Percentiles rank a stretch among this genome's conserved stretches.
phyloP scores from a whole-genome alignment of 208 protist species.

The Trypanosomatidae sp. region DNA sequence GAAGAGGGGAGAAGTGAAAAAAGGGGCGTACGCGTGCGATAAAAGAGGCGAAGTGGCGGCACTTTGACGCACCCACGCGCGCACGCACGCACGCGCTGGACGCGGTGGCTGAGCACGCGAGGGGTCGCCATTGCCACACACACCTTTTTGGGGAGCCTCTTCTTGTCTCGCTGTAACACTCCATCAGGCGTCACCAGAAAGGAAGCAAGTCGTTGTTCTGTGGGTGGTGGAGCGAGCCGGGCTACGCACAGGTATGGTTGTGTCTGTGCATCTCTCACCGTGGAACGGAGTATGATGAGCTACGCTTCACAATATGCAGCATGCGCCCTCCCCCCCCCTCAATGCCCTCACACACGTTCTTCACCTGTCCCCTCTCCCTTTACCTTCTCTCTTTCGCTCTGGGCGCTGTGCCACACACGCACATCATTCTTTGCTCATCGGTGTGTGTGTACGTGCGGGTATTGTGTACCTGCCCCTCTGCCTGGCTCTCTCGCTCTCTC shows the following conservation, averaged over 20 bases:
- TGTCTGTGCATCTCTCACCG: neutral
- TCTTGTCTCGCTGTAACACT: neutral
- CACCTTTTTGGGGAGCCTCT: neutral
- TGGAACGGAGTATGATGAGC: neutral
- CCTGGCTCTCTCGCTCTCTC: no score
- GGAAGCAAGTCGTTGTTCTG: neutral
- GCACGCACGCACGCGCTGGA: no score
- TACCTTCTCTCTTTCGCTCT: neutral
- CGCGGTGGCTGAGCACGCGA: no score
- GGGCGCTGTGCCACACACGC: neutral
- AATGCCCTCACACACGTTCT: neutral
- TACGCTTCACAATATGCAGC: neutral
- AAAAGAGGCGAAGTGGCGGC: no score
- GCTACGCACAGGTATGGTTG: neutral
- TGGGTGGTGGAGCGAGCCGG: neutral
- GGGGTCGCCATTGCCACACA: no score
- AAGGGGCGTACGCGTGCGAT: neutral
- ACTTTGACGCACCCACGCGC: no score
- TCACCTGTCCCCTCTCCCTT: neutral
- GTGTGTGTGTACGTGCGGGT: slow-evolving; percentile 5
- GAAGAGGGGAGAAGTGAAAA: slow-evolving; percentile 1
- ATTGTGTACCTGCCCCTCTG: no score
- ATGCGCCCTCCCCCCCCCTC: neutral
- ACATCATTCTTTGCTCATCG: neutral
- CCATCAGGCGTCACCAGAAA: neutral